Conservation (phyloP, 768 basidiomycete genomes). For the Rhizopogon vesiculosus region DNA sequence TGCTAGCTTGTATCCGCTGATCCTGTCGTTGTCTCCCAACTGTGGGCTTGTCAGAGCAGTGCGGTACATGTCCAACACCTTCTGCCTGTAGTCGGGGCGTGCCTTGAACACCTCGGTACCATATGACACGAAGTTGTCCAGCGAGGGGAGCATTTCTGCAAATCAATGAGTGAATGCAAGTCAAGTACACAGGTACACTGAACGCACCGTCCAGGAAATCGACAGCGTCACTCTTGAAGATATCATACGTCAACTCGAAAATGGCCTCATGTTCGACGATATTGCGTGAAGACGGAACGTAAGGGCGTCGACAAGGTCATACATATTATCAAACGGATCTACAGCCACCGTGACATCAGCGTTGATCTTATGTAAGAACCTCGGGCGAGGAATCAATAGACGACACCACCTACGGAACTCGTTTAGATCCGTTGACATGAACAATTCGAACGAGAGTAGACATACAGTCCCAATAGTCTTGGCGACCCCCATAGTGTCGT, state of each 20-base stretch:
- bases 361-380: constrained; percentile 54
- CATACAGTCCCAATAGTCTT: constrained; percentile 80
- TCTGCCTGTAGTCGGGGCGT: constrained; percentile 64
- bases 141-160: constrained; percentile 78
- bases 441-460: constrained; percentile 1
- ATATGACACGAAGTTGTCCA: constrained; percentile 90
- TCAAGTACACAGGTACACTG: background rate
- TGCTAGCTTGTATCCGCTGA: constrained; percentile 81
- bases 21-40: constrained; percentile 74
- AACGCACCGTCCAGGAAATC: constrained; percentile 81
- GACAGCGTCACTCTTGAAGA: constrained; percentile 79
- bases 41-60: constrained; percentile 63
- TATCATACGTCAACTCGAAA: constrained; percentile 74
- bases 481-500: constrained; percentile 81
- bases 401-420: constrained; percentile 57
- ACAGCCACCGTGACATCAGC: background rate
- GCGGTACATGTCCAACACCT: constrained; percentile 80
- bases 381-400: constrained; percentile 71
- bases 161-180: constrained; percentile 1
- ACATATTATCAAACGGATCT: constrained; percentile 88
- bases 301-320: constrained; percentile 78
- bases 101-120: constrained; percentile 72
- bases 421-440: background rate
- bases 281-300: constrained; percentile 78
- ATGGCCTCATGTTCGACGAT: constrained; percentile 80